phyloP scores from a whole-genome alignment of 164 flowering plant species.

The Kalanchoe fedtschenkoi region DNA sequence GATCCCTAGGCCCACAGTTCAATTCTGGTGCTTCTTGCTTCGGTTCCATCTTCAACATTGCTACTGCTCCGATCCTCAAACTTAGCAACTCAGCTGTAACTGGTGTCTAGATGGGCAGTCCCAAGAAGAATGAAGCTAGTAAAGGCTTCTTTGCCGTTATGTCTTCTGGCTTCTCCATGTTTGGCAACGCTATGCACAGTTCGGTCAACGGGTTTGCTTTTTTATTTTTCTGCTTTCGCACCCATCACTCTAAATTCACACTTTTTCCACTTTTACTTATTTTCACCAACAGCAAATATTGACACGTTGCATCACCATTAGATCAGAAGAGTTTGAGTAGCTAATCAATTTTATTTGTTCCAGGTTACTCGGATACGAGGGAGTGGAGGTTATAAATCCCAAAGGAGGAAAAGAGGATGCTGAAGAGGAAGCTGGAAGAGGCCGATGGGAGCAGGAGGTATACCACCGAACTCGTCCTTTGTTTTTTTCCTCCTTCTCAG shows the following conservation, averaged over 20 bases:
- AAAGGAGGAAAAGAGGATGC: constrained; percentile 4
- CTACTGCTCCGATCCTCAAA: background rate
- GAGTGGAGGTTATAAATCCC: constrained; percentile 3
- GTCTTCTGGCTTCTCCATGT: background rate
- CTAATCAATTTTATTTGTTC: background rate
- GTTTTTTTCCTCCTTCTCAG: background rate
- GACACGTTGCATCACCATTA: too few species aligned
- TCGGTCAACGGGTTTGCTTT: constrained; percentile 2
- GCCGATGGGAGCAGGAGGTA: constrained; percentile 5
- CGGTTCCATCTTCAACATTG: background rate
- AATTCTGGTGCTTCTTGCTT: background rate
- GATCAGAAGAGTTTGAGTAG: too few species aligned
- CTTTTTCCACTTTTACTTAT: too few species aligned
- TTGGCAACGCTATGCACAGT: background rate
- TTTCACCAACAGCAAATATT: too few species aligned
- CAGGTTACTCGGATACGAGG: constrained; percentile 1
- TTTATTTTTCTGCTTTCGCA: too few species aligned
- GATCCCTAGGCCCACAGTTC: too few species aligned
- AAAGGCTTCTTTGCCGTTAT: background rate
- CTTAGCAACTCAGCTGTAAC: too few species aligned
- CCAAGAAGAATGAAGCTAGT: background rate
- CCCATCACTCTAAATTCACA: too few species aligned
- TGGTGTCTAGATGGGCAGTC: background rate
- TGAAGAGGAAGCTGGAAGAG: background rate
- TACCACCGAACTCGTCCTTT: too few species aligned